phyloP scores from a whole-genome alignment of 345 rosid genomes.

The Mercurialis annua region DNA sequence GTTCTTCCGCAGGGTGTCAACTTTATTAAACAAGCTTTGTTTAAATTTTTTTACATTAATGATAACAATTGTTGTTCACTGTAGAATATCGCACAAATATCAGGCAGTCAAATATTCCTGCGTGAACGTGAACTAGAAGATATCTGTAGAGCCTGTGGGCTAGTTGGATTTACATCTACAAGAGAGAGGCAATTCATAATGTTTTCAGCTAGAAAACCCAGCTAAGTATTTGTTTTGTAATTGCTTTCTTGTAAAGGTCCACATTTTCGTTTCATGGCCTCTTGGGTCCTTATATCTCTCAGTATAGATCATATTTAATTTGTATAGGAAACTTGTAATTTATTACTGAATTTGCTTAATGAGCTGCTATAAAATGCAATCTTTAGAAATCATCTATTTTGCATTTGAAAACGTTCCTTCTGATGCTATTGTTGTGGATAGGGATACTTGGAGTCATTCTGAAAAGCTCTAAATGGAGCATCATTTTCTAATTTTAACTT shows the following conservation, averaged over 20 bases:
- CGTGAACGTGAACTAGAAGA: conserved; percentile 76
- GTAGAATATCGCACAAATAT: conserved; percentile 45
- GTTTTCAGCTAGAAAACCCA: conserved; percentile 76
- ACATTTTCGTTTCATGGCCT: background rate
- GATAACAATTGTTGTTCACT: conserved; percentile 6
- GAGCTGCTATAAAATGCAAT: conserved; percentile 2
- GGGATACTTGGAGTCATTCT: background rate
- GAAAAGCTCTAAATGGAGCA: background rate
- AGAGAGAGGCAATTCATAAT: conserved; percentile 66
- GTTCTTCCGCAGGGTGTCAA: background rate
- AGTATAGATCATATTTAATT: background rate
- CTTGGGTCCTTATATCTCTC: background rate
- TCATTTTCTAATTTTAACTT: background rate
- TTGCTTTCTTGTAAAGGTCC: background rate
- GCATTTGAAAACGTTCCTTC: background rate
- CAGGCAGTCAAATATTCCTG: conserved; percentile 50
- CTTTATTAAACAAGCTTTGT: background rate
- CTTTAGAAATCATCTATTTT: too few species aligned
- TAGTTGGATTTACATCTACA: conserved; percentile 46
- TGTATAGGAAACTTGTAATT: background rate
- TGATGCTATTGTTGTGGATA: background rate
- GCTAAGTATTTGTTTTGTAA: conserved; percentile 21
- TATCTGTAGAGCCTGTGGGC: conserved; percentile 72
- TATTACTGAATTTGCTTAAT: background rate
- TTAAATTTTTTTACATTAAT: background rate